Conservation (phyloP, 1,284 basidiomycete species). For the Hymenochaete sp. region DNA sequence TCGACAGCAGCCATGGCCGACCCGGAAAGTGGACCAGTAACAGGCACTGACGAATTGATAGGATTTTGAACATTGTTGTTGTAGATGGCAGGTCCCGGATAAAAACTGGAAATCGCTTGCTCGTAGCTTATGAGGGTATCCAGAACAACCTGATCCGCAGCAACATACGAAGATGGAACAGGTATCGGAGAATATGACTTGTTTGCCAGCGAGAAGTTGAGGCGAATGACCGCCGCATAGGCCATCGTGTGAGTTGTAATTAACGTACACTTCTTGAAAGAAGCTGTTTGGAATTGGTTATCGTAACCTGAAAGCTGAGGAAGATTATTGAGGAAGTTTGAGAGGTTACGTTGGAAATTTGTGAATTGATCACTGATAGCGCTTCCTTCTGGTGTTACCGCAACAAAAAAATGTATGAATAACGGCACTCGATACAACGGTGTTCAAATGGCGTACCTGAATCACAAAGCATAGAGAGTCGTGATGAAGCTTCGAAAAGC, state of each 20-base stretch:
- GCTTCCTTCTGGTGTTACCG: neutral
- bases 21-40: neutral
- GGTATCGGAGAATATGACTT: slow-evolving; percentile 1
- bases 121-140: slow-evolving; percentile 12
- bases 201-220: slow-evolving; percentile 5
- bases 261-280: slow-evolving; percentile 6
- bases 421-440: too few species aligned
- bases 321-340: slow-evolving; percentile 10
- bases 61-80: neutral
- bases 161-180: too few species aligned
- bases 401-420: too few species aligned
- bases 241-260: slow-evolving; percentile 11
- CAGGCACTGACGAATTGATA: neutral
- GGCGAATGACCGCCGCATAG: slow-evolving; percentile 11
- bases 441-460: slow-evolving; percentile 6
- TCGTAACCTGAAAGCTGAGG: neutral
- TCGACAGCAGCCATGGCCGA: slow-evolving; percentile 7
- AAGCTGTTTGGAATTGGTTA: neutral
- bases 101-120: neutral
- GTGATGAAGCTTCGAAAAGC: slow-evolving; percentile 12
- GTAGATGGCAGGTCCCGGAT: neutral
- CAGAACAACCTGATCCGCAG: neutral
- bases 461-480: slow-evolving; percentile 3
- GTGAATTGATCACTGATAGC: slow-evolving; percentile 1
- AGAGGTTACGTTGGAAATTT: slow-evolving; percentile 6